A percentile compares a stretch with the other conserved stretches of the same genome.
phyloP scores from a whole-genome alignment of 169 alveolate species.

The Eimeria praecox region DNA sequence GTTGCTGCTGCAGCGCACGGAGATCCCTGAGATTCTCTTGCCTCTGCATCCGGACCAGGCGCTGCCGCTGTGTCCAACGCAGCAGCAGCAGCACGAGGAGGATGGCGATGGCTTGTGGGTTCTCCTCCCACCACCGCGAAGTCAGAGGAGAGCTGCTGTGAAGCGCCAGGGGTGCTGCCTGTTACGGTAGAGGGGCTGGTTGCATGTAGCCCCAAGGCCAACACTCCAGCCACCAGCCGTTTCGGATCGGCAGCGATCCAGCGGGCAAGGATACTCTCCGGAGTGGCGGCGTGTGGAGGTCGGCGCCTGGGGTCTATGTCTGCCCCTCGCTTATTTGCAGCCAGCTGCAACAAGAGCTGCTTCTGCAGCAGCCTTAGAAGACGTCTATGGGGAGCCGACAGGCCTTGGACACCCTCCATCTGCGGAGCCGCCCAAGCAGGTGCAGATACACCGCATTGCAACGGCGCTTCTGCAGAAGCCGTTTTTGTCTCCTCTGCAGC shows the following conservation, averaged over 20 bases:
- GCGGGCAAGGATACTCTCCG: constrained; percentile 66
- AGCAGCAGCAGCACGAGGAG: constrained; percentile 22
- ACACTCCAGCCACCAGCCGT: constrained; percentile 16
- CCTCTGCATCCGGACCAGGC: not conserved
- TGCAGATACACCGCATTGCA: constrained; percentile 7
- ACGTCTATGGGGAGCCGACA: constrained; percentile 23
- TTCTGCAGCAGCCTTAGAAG: not conserved
- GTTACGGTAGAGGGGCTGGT: not conserved
- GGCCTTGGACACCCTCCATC: not conserved
- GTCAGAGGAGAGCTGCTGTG: not conserved
- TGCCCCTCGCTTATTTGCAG: constrained; percentile 7
- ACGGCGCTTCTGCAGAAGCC: not conserved
- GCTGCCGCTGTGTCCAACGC: not conserved
- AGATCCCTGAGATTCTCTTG: not conserved
- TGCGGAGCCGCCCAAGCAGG: not conserved
- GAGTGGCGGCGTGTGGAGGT: constrained; percentile 62
- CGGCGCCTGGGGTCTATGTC: constrained; percentile 61
- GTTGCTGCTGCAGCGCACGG: constrained; percentile 1
- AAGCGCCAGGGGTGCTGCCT: not conserved
- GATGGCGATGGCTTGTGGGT: not conserved
- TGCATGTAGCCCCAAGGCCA: not conserved
- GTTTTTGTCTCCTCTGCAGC: not conserved
- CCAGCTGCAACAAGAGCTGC: constrained; percentile 40
- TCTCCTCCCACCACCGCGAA: not conserved
- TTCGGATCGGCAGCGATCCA: constrained; percentile 31